Evolutionary conservation across 441 rosid species (phyloP).

Genomic region (Gossypium schwendimanii): DNA sequence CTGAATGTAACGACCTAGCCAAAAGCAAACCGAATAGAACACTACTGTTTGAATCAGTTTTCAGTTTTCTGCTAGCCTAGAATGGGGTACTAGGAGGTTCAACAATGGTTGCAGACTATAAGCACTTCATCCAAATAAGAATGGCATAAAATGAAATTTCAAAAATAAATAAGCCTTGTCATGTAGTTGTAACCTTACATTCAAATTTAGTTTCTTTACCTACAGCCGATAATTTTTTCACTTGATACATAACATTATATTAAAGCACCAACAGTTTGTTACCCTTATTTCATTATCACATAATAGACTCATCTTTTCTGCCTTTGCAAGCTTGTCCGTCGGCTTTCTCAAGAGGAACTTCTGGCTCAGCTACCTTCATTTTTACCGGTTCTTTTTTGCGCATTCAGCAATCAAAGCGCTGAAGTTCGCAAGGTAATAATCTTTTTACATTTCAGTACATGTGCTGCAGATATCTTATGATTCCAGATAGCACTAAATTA

Average conservation of each 20-base stretch:
- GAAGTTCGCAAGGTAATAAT: constrained; percentile 18
- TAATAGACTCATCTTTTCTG: not conserved
- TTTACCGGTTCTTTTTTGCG: constrained; percentile 15
- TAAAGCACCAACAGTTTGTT: not conserved
- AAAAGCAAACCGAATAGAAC: not conserved
- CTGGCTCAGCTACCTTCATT: constrained; percentile 21
- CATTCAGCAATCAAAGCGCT: constrained; percentile 18
- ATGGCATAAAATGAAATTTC: not conserved
- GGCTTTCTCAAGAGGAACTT: constrained; percentile 19
- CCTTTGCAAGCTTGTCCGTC: constrained; percentile 13
- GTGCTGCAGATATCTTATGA: not conserved
- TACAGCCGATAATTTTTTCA: not conserved
- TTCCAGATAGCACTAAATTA: not conserved
- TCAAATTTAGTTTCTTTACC: not conserved
- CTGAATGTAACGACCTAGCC: not conserved
- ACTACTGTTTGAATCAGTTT: not conserved
- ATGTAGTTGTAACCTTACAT: not conserved
- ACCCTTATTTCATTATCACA: not conserved
- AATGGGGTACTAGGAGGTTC: no score
- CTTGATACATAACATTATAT: not conserved
- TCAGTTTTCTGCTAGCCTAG: not conserved
- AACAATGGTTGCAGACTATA: not conserved
- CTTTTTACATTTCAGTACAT: not conserved
- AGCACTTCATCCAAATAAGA: not conserved
- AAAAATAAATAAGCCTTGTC: not conserved